Evolutionary conservation across 2,329 filamentous ascomycete genomes (phyloP), one percentile per base, ranked within the genome.

Genomic region (Talaromyces sp.): DNA sequence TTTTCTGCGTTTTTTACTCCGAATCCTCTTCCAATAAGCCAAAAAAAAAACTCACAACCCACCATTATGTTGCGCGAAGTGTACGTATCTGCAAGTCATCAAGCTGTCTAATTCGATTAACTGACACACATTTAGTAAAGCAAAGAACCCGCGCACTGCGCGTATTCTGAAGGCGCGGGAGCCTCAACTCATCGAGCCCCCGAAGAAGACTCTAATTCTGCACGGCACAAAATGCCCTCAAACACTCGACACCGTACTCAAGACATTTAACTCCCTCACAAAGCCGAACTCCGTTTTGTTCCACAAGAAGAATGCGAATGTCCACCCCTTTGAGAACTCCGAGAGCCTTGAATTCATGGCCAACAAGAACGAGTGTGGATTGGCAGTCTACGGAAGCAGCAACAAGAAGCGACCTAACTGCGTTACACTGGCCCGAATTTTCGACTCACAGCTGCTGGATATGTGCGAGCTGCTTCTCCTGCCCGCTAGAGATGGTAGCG

Each of bases 361-460:
- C 58, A 87, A 92, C 70, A 99, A 97, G 80, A 99, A 99, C 77
- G 94, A 99, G 73, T 87, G 90, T 67, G 89, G 86, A 41, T 79
- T 97, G 43, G 82, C 97, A 61, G 82, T 94, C 61, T 96, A 96
- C 66, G 92, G 87, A 47, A 87, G 84, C 71, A 88, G 87, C 74
- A 90, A 84, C 73, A 99, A 97, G 82, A 99, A 97, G 82, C 83
- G 94, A n/a, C 92, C 92, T 4, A 91, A 99, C 75, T 87, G 87
- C 57, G 73, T 99, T 65, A 97, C 91, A 0, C 75, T 97, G 41
- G 81, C 88, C 36, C 86, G 94, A 58, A 89, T 89, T 39, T 97
- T 96, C 72, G 84, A 87, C 65, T 85, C 90, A 77, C 92, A 94
- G 75, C 81, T 96, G 14, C 82, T 97, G 60, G 95, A 99, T 74